Evolutionary conservation across 2,329 filamentous ascomycete species (phyloP), one percentile per base, ranked within the genome.

Genomic region (Cytospora piceae): DNA sequence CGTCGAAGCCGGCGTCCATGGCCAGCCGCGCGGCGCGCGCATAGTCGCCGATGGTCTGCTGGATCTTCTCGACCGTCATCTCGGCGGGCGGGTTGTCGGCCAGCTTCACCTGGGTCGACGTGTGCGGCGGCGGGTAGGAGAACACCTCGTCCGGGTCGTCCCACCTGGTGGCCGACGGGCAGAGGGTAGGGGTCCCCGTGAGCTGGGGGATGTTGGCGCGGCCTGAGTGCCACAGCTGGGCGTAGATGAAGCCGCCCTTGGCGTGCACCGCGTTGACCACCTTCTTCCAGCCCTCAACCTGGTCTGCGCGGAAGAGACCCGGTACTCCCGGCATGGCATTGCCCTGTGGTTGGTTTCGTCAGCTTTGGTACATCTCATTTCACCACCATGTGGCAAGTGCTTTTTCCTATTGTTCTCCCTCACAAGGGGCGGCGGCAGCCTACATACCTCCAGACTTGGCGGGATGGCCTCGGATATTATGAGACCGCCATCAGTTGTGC

Each of bases 171-270:
- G 64, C 64, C 32, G 60, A 63, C 22, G 64, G 54, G 17, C 54
- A 63, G 24, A 66, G 55, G 1, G 39, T 64, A 14, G 60, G 60
- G 22, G 51, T 52, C n/a, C 64, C 64, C 5, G 64, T 64, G 22
- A 66, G 46, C 14, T 66, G 64, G 22, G 64, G 64, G 52, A 66
- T 55, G 55, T 63, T 72, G 64, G 71, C 71, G 24, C 87, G 81
- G 5, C 88, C 87, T 0, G 87, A 74, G 1, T 82, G 82, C 85
- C 86, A 89, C 2, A 90, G 76, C 73, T 90, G 87, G 6, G 82
- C 71, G 75, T 81, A 89, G 68, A 89, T 86, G 70, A 80, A 83
- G 29, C 79, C 81, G 29, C 83, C 82, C 71, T 87, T 86, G 32
- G 77, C 78, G 75, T 90, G 87, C 3, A 89, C 86, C 3, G 81